Evolutionary conservation across 1,284 basidiomycete species (phyloP).

Genomic region (Apiotrichum veenhuisii): DNA sequence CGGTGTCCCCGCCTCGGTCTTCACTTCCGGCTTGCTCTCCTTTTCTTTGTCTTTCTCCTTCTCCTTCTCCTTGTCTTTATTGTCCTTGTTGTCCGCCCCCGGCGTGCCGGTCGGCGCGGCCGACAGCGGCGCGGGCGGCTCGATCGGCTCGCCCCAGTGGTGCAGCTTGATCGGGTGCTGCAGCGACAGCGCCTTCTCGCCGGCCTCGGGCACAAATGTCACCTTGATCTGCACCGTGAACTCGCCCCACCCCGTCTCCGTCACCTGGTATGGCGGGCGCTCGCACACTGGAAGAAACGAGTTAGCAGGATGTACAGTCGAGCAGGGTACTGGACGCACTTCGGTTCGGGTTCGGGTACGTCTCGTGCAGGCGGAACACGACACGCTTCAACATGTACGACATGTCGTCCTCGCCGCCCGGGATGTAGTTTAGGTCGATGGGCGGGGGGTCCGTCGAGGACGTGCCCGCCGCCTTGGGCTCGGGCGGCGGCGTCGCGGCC

Average conservation of each 20-base stretch:
- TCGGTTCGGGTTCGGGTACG: constrained; percentile 84
- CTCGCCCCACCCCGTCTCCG: constrained; percentile 99
- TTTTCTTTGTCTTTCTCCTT: too few relatives aligned
- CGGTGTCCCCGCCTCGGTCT: constrained; percentile 9
- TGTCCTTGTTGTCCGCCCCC: not conserved
- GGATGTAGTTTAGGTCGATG: constrained; percentile 42
- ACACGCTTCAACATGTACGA: constrained; percentile 89
- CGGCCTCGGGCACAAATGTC: constrained; percentile 84
- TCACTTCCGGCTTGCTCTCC: not conserved
- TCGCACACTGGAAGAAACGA: constrained; percentile 66
- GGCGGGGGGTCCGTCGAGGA: constrained; percentile 23
- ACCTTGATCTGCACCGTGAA: constrained; percentile 95
- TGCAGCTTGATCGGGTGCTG: constrained; percentile 95
- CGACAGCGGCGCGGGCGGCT: constrained; percentile 57
- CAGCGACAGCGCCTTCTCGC: constrained; percentile 81
- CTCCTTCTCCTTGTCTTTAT: too few relatives aligned
- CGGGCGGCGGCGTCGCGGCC: constrained; percentile 51
- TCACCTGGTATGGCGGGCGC: constrained; percentile 87
- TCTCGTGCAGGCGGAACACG: constrained; percentile 96
- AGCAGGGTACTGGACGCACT: constrained; percentile 58
- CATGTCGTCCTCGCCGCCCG: constrained; percentile 79
- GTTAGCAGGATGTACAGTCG: not conserved
- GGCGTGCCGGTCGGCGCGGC: not conserved
- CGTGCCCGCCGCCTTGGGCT: constrained; percentile 57
- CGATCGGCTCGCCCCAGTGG: constrained; percentile 65